Evolutionary conservation across 2,329 filamentous ascomycete species (phyloP).

Genomic region (Akanthomyces uredinophilus): DNA sequence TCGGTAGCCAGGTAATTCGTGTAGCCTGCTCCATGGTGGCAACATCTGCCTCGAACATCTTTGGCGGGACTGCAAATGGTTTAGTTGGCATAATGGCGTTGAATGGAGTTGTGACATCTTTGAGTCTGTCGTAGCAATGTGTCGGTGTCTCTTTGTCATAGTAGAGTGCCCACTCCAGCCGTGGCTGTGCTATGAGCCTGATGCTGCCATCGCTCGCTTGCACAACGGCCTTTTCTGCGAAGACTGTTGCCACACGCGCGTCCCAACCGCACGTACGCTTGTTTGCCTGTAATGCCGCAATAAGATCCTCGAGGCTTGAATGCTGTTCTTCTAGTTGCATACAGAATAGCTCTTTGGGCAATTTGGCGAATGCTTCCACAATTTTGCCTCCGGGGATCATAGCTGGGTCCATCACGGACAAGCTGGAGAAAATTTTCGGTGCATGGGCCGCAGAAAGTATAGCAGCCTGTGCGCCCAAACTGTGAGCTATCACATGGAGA

Average conservation of each 20-base stretch:
- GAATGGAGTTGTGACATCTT: neutral
- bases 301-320: neutral
- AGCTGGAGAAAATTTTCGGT: neutral
- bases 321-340: neutral
- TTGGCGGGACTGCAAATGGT: neutral
- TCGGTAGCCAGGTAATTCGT: neutral
- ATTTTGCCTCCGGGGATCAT: constrained; percentile 5
- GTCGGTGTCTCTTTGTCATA: constrained; percentile 1
- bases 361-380: neutral
- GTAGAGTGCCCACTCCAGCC: neutral
- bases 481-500: neutral
- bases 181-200: neutral
- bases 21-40: neutral
- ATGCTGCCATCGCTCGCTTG: neutral
- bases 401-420: neutral
- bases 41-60: constrained; percentile 4
- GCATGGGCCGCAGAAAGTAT: neutral
- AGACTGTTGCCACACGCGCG: neutral
- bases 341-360: neutral
- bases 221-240: neutral
- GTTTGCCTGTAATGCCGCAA: neutral
- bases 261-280: neutral
- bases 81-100: constrained; percentile 3
- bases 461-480: neutral
- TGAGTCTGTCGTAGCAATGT: constrained; percentile 2